Evolutionary conservation across 495 filamentous ascomycete genomes (phyloP), one percentile per base, ranked within the genome.

Genomic region (Trypethelium eluteriae): DNA sequence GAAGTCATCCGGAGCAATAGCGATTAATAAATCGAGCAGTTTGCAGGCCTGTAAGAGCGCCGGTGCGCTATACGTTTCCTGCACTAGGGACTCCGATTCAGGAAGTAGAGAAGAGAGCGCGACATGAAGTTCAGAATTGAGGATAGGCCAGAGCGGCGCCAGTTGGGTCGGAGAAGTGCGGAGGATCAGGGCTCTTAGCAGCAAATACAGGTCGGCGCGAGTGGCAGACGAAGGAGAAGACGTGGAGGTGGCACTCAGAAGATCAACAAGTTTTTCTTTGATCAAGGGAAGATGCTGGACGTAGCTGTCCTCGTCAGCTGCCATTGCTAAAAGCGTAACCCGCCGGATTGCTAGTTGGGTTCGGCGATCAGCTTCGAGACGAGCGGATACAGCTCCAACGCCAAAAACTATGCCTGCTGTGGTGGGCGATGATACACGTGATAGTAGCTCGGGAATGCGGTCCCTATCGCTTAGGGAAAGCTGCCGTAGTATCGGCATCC

Each of bases 381-480:
- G 83, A n/a, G 94, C 94, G 34, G 93, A 93, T 41, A 89, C 93
- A 6, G 94, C 95, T 62, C 94, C 94, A 4, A 99, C 94, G 34
- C 94, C 94, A 69, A 99, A 99, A 75, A 99, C 91, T 65, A 98
- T 96, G 16, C 94, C 95, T 0, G 94, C 95, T n/a, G 94, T 89
- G 16, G 91, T 91, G 9, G 94, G 94, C 2, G 92, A 83, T 5
- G 89, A 86, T 44, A 98, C 81, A 36, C 92, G 86, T 47, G 83
- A 80, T 14, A 98, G 75, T 2, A 96, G 77, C 65, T 98, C 95
- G 1, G 86, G 78, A 75, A 99, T 84, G 25, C 90, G 85, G 66
- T 97, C 94, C 74, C 94, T 96, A 71, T 99, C 94, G 18, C 81
- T 83, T 16, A 93, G 76, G 16, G 86, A 81, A 88, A 90, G 95